Percentiles rank a stretch among this genome's conserved stretches.
Conservation (phyloP, 176 grass and related monocot genomes). For the Aegilops longissima region DNA sequence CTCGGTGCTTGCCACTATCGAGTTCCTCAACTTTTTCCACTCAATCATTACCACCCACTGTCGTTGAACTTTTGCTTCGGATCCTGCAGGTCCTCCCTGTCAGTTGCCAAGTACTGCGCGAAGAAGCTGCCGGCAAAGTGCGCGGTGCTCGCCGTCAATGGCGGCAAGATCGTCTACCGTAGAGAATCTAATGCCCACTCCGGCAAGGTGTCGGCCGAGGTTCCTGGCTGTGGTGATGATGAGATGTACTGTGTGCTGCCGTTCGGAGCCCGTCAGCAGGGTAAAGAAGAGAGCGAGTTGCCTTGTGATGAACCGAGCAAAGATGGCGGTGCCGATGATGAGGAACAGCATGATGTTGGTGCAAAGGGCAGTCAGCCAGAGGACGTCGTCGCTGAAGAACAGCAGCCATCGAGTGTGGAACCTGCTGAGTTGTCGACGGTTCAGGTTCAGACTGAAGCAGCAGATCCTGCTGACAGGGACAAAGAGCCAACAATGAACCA, state of each 20-base stretch:
- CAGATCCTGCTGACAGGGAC: slow-evolving; percentile 8
- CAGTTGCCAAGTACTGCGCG: slow-evolving; percentile 81
- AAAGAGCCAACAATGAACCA: not conserved
- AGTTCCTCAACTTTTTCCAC: not conserved
- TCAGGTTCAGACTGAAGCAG: not conserved
- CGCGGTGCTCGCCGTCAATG: slow-evolving; percentile 62
- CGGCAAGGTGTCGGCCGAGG: slow-evolving; percentile 46
- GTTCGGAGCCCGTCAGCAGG: slow-evolving; percentile 28
- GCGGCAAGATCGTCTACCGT: slow-evolving; percentile 86
- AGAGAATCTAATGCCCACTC: slow-evolving; percentile 53
- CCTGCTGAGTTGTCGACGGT: not conserved
- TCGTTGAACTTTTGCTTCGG: not conserved
- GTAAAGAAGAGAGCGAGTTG: slow-evolving; percentile 1
- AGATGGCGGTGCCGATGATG: not conserved
- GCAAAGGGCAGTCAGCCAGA: not conserved
- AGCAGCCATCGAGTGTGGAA: slow-evolving; percentile 1
- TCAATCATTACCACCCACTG: slow-evolving; percentile 2
- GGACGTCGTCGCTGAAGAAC: not conserved
- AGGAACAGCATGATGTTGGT: slow-evolving; percentile 27
- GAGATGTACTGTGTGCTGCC: slow-evolving; percentile 58
- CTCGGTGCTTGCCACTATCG: slow-evolving; percentile 27
- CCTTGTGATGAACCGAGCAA: slow-evolving; percentile 20
- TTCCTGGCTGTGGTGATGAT: slow-evolving; percentile 22
- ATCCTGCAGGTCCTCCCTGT: slow-evolving; percentile 47
- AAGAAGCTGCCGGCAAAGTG: slow-evolving; percentile 80